These are phyloP conservation scores for Persicaria tinctoria DNA, from an alignment of 148 eudicot species.

Conservation along the genomic window DNA sequence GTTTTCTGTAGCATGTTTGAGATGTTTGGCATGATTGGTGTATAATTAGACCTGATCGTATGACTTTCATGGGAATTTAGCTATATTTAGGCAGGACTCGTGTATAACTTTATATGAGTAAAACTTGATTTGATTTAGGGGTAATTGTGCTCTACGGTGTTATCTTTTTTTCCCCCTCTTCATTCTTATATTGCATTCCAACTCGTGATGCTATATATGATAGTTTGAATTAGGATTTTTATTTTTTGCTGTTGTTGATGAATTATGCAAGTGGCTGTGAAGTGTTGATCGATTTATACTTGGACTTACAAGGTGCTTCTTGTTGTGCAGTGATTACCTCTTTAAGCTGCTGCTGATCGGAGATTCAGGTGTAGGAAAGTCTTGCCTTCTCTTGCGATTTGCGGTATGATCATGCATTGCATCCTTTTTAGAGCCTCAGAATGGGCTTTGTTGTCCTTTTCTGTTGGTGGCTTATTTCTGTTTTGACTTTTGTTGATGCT, in stretches of 20 bases:
- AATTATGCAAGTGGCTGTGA: neutral
- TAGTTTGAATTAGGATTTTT: neutral
- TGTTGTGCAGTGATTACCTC: constrained; percentile 36
- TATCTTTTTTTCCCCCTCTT: neutral
- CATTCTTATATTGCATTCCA: neutral
- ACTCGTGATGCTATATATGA: neutral
- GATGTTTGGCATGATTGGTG: neutral
- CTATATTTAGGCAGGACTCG: neutral
- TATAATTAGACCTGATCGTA: neutral
- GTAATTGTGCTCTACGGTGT: neutral
- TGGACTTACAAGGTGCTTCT: neutral
- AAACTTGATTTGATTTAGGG: neutral
- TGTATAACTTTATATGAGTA: neutral
- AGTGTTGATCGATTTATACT: neutral
- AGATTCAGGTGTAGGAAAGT: constrained; percentile 48
- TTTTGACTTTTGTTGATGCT: constrained; percentile 7
- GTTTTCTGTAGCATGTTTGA: neutral
- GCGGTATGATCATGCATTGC: constrained; percentile 24
- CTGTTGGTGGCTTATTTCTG: neutral
- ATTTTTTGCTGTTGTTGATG: neutral
- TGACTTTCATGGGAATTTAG: neutral
- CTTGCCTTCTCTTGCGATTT: constrained; percentile 42
- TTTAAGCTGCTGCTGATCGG: constrained; percentile 42
- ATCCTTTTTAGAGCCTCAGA: neutral
- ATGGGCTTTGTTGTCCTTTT: neutral